phyloP scores from a whole-genome alignment of 345 rosid species.

The Turnera subulata region DNA sequence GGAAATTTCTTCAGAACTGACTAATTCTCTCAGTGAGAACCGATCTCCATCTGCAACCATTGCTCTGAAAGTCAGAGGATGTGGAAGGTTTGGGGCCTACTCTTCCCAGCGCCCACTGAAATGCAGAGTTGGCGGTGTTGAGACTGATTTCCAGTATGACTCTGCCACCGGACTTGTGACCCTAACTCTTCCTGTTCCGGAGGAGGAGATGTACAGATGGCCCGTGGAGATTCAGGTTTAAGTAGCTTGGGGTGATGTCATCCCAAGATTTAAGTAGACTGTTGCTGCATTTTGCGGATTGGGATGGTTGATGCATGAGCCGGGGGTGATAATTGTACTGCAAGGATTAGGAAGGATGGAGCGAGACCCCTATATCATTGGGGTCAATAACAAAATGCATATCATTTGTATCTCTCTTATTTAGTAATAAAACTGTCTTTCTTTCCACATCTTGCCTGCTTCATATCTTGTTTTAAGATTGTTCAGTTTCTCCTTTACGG shows the following conservation, averaged over 20 bases:
- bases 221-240: conserved; percentile 60
- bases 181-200: conserved; percentile 48
- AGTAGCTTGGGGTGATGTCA: not conserved
- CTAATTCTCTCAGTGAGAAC: conserved; percentile 38
- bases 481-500: no score
- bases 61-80: conserved; percentile 60
- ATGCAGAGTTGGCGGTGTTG: conserved; percentile 49
- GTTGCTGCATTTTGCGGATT: no score
- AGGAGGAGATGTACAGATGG: conserved; percentile 88
- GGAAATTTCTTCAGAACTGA: conserved; percentile 39
- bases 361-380: no score
- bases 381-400: no score
- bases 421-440: no score
- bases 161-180: conserved; percentile 54
- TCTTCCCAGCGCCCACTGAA: conserved; percentile 64
- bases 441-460: no score
- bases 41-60: conserved; percentile 48
- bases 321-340: no score
- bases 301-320: no score
- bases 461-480: no score
- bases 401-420: no score
- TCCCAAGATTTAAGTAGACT: no score
- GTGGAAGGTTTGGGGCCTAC: conserved; percentile 71
- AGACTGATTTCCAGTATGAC: conserved; percentile 53
- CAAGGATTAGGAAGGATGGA: no score